These are phyloP conservation scores for Syncephalastrum monosporum DNA, from an alignment of 371 early-diverging fungal genomes.

Conservation along the genomic window DNA sequence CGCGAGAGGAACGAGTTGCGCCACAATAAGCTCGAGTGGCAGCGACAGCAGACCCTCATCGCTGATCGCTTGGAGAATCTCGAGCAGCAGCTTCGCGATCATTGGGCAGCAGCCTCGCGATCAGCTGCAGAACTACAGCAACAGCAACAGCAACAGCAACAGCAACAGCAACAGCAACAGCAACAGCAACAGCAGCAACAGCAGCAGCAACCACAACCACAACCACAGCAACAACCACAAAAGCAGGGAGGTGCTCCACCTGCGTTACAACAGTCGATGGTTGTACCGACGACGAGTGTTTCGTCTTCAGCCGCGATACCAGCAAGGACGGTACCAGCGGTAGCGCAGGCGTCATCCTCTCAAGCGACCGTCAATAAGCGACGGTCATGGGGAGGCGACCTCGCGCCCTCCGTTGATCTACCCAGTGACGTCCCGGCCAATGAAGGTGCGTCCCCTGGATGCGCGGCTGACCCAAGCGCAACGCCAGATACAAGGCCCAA, in stretches of 20 bases:
- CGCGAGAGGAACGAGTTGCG: constrained; percentile 3
- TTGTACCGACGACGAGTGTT: too few relatives aligned
- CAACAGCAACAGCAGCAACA: neutral
- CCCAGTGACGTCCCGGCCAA: too few relatives aligned
- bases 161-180: neutral
- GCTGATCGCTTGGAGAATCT: constrained; percentile 6
- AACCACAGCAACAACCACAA: neutral
- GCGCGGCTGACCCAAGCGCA: too few relatives aligned
- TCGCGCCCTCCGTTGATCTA: too few relatives aligned
- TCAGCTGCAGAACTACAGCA: constrained; percentile 1
- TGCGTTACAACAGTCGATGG: neutral
- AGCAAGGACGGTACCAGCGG: neutral
- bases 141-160: neutral
- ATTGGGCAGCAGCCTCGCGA: neutral
- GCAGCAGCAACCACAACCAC: neutral
- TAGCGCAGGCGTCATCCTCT: too few relatives aligned
- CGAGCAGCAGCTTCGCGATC: neutral
- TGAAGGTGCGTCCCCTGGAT: too few relatives aligned
- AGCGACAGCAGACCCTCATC: neutral
- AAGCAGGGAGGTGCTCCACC: neutral
- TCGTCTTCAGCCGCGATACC: neutral
- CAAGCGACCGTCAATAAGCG: too few relatives aligned
- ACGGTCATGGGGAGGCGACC: too few relatives aligned
- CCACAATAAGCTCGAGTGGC: neutral
- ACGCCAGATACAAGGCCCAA: too few relatives aligned